These are phyloP conservation scores for Pseudogymnoascus sp. DNA, from an alignment of 2,329 filamentous ascomycete species.

Conservation along the genomic window DNA sequence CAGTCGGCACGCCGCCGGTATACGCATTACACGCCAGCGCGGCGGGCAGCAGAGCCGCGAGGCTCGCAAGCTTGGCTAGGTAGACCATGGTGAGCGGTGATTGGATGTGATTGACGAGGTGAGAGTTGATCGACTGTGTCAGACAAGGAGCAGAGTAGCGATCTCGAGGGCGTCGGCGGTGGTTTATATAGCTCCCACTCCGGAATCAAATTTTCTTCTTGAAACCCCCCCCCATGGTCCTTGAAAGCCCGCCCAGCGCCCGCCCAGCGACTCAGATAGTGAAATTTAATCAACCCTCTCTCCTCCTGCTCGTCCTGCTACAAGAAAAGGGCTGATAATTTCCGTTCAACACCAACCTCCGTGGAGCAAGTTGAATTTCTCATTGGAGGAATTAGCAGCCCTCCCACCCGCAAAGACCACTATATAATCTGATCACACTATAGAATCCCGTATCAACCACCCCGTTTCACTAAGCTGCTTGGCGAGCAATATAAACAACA, in stretches of 20 bases:
- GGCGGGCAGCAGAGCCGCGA: slow-evolving; percentile 23
- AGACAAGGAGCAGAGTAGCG: not conserved
- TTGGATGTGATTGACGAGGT: no score
- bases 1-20: slow-evolving; percentile 26
- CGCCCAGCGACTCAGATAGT: not conserved
- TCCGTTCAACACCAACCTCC: not conserved
- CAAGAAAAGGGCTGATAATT: not conserved
- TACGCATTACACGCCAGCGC: slow-evolving; percentile 27
- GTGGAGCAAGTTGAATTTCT: not conserved
- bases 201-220: not conserved
- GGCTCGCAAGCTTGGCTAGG: slow-evolving; percentile 9
- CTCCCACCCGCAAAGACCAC: not conserved
- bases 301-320: no score
- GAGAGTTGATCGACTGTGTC: not conserved
- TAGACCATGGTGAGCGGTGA: not conserved
- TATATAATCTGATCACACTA: not conserved
- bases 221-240: not conserved
- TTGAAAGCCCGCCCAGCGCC: not conserved
- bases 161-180: not conserved
- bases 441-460: not conserved
- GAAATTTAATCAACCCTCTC: not conserved
- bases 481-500: not conserved
- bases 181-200: not conserved
- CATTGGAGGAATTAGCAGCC: not conserved
- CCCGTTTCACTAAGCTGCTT: not conserved